Evolutionary conservation across 164 flowering plant species (phyloP).

Genomic region (Piper longum): DNA sequence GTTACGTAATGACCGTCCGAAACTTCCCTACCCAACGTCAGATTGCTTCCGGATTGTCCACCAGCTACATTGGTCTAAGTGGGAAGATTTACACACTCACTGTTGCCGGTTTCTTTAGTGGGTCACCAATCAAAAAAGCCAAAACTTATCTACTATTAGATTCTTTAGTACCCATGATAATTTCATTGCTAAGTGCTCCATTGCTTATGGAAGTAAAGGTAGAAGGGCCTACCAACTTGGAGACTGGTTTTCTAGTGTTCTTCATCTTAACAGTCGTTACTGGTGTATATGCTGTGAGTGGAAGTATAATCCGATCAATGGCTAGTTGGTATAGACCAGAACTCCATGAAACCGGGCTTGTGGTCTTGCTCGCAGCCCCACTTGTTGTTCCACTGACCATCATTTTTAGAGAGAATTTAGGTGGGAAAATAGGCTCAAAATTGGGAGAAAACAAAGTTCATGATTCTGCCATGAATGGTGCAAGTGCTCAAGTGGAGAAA

Average conservation of each 20-base stretch:
- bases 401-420: slow-evolving; percentile 4
- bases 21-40: slow-evolving; percentile 53
- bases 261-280: slow-evolving; percentile 13
- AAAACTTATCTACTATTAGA: slow-evolving; percentile 51
- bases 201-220: slow-evolving; percentile 9
- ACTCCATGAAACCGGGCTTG: slow-evolving; percentile 2
- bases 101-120: neutral
- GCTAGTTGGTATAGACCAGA: neutral
- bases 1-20: slow-evolving; percentile 33
- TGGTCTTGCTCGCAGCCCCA: slow-evolving; percentile 3
- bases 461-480: neutral
- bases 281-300: slow-evolving; percentile 6
- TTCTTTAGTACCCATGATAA: slow-evolving; percentile 36
- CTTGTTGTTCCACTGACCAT: neutral
- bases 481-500: neutral
- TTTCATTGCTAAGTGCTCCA: slow-evolving; percentile 30
- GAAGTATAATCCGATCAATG: slow-evolving; percentile 1
- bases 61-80: slow-evolving; percentile 65
- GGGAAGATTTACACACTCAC: slow-evolving; percentile 42
- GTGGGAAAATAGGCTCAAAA: slow-evolving; percentile 2
- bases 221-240: slow-evolving; percentile 5
- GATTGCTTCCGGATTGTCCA: slow-evolving; percentile 54
- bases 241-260: slow-evolving; percentile 28
- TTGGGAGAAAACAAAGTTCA: slow-evolving; percentile 2
- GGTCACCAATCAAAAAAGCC: slow-evolving; percentile 3